Evolutionary conservation across 306 rosid species (phyloP).

Genomic region (Vicia sativa): DNA sequence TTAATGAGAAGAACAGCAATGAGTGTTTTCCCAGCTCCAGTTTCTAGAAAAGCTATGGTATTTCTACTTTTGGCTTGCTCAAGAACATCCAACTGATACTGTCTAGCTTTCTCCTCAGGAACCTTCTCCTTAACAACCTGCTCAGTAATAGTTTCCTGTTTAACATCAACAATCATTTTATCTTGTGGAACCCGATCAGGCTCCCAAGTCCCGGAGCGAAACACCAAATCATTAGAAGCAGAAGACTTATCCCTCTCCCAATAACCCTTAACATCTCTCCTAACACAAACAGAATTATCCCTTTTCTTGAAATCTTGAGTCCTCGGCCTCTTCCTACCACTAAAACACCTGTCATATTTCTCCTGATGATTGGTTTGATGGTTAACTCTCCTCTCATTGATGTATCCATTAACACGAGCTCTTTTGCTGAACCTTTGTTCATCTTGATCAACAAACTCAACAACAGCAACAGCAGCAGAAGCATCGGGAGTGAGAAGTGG

Average conservation of each 20-base stretch:
- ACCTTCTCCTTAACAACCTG: slow-evolving; percentile 59
- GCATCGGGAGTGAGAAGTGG: not conserved
- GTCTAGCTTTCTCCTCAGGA: slow-evolving; percentile 88
- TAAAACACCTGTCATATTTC: slow-evolving; percentile 44
- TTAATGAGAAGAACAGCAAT: slow-evolving; percentile 93
- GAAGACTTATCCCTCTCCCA: slow-evolving; percentile 89
- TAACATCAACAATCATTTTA: slow-evolving; percentile 43
- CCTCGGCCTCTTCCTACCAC: slow-evolving; percentile 65
- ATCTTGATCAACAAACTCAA: not conserved
- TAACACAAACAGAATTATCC: not conserved
- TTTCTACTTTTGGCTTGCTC: slow-evolving; percentile 90
- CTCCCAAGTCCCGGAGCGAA: slow-evolving; percentile 72
- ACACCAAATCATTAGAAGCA: slow-evolving; percentile 70
- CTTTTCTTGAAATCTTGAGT: slow-evolving; percentile 40
- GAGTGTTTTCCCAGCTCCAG: slow-evolving; percentile 99
- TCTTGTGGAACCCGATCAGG: slow-evolving; percentile 59
- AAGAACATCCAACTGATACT: slow-evolving; percentile 96
- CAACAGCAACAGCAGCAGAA: no score
- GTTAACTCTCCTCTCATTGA: slow-evolving; percentile 56
- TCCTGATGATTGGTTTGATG: slow-evolving; percentile 43
- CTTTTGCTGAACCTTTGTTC: slow-evolving; percentile 53
- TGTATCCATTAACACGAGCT: slow-evolving; percentile 52
- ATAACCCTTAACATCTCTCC: slow-evolving; percentile 81
- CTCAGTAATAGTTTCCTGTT: slow-evolving; percentile 50
- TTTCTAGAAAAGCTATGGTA: slow-evolving; percentile 96